These are phyloP conservation scores for Naganishia albida DNA, from an alignment of 1,284 basidiomycete genomes.

Conservation along the genomic window DNA sequence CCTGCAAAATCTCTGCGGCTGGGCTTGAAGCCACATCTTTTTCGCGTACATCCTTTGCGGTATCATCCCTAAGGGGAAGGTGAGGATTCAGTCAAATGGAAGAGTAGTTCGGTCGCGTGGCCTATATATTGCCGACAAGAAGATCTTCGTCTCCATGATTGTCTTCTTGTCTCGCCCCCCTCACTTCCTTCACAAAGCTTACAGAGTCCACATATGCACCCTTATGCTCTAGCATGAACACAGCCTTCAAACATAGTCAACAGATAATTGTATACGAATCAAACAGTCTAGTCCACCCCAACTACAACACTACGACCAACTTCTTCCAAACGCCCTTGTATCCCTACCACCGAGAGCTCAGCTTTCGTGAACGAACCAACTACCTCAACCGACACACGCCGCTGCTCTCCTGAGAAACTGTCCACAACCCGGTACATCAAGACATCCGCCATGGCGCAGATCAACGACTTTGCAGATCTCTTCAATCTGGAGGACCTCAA, in stretches of 20 bases:
- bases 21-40: too few species aligned
- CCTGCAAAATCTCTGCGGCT: too few species aligned
- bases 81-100: neutral
- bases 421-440: neutral
- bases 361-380: slow-evolving; percentile 29
- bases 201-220: neutral
- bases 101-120: neutral
- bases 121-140: neutral
- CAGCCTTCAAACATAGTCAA: slow-evolving; percentile 2
- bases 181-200: neutral
- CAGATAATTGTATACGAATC: neutral
- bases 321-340: neutral
- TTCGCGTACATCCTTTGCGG: too few species aligned
- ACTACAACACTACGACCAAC: neutral
- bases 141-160: neutral
- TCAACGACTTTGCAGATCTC: slow-evolving; percentile 18
- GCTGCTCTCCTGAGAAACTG: neutral
- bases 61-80: neutral
- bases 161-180: neutral
- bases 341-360: slow-evolving; percentile 19
- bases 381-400: slow-evolving; percentile 23
- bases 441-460: slow-evolving; percentile 8
- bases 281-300: neutral
- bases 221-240: slow-evolving; percentile 17
- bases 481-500: slow-evolving; percentile 22